phyloP scores from a whole-genome alignment of 495 filamentous ascomycete genomes.

The Penicillium bovifimosum region DNA sequence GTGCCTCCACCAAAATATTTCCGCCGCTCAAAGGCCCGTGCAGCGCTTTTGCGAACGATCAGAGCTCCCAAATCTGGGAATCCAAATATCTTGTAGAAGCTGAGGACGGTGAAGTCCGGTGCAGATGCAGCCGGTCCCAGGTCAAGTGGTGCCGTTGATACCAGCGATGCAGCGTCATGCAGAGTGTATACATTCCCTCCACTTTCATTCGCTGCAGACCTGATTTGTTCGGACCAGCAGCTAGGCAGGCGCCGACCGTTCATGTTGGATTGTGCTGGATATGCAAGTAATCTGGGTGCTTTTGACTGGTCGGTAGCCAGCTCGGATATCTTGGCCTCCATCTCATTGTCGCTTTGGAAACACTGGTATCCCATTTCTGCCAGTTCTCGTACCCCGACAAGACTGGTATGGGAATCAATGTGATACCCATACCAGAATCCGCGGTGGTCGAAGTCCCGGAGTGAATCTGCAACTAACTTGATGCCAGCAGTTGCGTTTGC shows the following conservation, averaged over 20 bases:
- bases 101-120: conserved; percentile 84
- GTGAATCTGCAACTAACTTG: conserved; percentile 74
- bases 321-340: conserved; percentile 61
- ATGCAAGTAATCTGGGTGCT: conserved; percentile 61
- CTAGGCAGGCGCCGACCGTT: conserved; percentile 74
- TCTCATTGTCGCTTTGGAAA: conserved; percentile 58
- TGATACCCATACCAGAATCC: conserved; percentile 85
- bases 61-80: conserved; percentile 89
- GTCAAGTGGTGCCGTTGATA: conserved; percentile 71
- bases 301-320: conserved; percentile 18
- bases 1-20: conserved; percentile 94
- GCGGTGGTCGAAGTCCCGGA: conserved; percentile 51
- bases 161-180: conserved; percentile 85
- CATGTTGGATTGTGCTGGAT: conserved; percentile 90
- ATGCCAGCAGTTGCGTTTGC: conserved; percentile 89
- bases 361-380: conserved; percentile 56
- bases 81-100: conserved; percentile 96
- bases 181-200: conserved; percentile 54
- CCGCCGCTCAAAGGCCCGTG: conserved; percentile 54
- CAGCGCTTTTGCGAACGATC: conserved; percentile 71
- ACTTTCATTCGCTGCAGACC: conserved; percentile 20
- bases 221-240: conserved; percentile 58
- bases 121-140: conserved; percentile 54
- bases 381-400: conserved; percentile 76
- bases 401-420: conserved; percentile 77